These are phyloP conservation scores for Tuber microsphaerosporum DNA, from an alignment of 495 filamentous ascomycete species.

Conservation along the genomic window DNA sequence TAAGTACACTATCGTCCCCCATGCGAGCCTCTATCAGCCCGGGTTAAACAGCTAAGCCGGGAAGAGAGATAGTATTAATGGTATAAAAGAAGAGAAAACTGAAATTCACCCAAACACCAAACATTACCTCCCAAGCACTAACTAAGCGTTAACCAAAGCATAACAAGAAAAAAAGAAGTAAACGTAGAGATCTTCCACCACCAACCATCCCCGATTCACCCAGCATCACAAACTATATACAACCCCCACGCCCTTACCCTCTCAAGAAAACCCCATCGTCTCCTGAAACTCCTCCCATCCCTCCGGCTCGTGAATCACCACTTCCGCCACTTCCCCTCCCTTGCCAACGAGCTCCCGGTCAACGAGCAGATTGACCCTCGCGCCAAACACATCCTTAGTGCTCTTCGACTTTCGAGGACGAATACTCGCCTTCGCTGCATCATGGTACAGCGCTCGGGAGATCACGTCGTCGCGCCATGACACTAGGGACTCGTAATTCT, in stretches of 20 bases:
- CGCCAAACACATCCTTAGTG: slow-evolving; percentile 44
- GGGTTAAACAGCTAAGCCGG: not conserved
- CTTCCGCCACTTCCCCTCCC: slow-evolving; percentile 31
- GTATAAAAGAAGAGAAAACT: not conserved
- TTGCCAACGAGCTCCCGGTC: slow-evolving; percentile 45
- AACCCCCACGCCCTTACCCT: slow-evolving; percentile 4
- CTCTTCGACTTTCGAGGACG: slow-evolving; percentile 43
- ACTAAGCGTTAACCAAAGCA: not conserved
- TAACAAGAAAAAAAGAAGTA: not conserved
- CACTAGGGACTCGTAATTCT: slow-evolving; percentile 56
- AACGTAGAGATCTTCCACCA: not conserved
- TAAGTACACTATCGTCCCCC: not conserved
- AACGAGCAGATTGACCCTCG: slow-evolving; percentile 46
- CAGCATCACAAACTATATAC: slow-evolving; percentile 12
- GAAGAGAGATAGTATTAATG: not conserved
- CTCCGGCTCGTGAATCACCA: slow-evolving; percentile 43
- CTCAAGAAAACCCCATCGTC: slow-evolving; percentile 36
- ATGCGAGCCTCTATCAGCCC: not conserved
- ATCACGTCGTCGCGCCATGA: slow-evolving; percentile 56
- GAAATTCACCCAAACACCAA: not conserved
- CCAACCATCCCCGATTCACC: not conserved
- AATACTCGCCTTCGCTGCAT: slow-evolving; percentile 47
- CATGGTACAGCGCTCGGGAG: slow-evolving; percentile 46
- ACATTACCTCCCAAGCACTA: not conserved
- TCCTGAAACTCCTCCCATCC: slow-evolving; percentile 43